Evolutionary conservation across 345 rosid genomes (phyloP), one percentile per base, ranked within the genome.

Genomic region (Reutealis trisperma): DNA sequence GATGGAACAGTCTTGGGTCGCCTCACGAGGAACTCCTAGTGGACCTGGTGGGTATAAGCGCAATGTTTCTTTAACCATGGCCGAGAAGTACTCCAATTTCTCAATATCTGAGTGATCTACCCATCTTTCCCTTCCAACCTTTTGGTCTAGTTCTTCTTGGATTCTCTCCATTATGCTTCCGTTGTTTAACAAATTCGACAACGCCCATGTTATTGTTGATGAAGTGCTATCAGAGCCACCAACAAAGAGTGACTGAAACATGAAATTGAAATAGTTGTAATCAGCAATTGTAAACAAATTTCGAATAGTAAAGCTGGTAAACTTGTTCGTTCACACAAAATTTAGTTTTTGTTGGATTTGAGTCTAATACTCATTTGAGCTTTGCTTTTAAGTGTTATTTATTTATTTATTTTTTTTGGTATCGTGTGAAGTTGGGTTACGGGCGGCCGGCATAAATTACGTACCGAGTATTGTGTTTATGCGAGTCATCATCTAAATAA

Each of bases 21-120:
- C 83, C 25, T 71, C 59, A 2, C 77, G 68, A 6, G 79, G 77
- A 18, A 71, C 62, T 12, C 68, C 58, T 22, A 58, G 0, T 1
- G 76, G 79, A 32, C 68, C 79, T 3, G 83, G 67, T 32, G 76
- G 83, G 68, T 75, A 80, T 8, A 75, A 41, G 7, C 69, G 76
- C 66, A 78, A 37, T 30, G 73, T 73, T 73, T 78, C 81, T 55
- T 73, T 78, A 8, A 78, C 18, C 3, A 65, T n/a, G 0, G 85
- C 87, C 27, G 77, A 9, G 2, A 77, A 14, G 55, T 77, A 77
- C 11, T 67, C 6, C 22, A 80, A n/a, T n/a, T 76, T 76, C 18
- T 80, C 73, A 2, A 67, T 18, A 30, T 80, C 80, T 2, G 78
- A 70, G 8, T 57, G 74, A 18, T 69, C 51, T 27, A 76, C 74